Evolutionary conservation across 441 rosid genomes (phyloP).

Genomic region (Aquilaria agallochum): DNA sequence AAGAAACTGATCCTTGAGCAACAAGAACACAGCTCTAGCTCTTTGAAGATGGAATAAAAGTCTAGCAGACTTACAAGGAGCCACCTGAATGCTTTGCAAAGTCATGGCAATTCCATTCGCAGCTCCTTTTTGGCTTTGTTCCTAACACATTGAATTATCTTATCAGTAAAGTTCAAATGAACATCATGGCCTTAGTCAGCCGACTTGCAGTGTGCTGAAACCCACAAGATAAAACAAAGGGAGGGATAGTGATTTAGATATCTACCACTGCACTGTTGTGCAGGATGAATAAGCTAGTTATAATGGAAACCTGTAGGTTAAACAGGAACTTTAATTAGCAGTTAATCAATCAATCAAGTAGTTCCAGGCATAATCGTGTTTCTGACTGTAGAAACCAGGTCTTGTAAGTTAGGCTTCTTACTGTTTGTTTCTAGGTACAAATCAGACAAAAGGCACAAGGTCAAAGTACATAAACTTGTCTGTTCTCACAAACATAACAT

Average conservation of each 20-base stretch:
- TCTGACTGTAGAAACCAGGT: too few relatives aligned
- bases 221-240: background rate
- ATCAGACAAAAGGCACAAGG: too few relatives aligned
- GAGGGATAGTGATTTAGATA: background rate
- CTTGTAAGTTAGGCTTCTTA: too few relatives aligned
- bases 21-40: background rate
- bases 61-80: constrained; percentile 16
- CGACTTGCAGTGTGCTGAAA: background rate
- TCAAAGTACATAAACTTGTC: too few relatives aligned
- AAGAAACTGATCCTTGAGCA: too few relatives aligned
- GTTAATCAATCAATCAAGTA: too few relatives aligned
- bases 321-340: background rate
- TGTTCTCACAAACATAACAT: too few relatives aligned
- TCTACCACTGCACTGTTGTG: constrained; percentile 77
- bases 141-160: constrained; percentile 26
- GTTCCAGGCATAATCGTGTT: too few relatives aligned
- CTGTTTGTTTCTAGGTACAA: too few relatives aligned
- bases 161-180: constrained; percentile 1
- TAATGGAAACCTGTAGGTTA: constrained; percentile 33
- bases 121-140: constrained; percentile 83
- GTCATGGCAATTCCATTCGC: constrained; percentile 82
- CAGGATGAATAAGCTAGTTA: constrained; percentile 65
- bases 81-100: constrained; percentile 52
- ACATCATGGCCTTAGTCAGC: background rate
- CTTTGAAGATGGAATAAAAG: background rate